Evolutionary conservation across 2,329 filamentous ascomycete genomes (phyloP).

Genomic region (Neoarthrinium moseri): DNA sequence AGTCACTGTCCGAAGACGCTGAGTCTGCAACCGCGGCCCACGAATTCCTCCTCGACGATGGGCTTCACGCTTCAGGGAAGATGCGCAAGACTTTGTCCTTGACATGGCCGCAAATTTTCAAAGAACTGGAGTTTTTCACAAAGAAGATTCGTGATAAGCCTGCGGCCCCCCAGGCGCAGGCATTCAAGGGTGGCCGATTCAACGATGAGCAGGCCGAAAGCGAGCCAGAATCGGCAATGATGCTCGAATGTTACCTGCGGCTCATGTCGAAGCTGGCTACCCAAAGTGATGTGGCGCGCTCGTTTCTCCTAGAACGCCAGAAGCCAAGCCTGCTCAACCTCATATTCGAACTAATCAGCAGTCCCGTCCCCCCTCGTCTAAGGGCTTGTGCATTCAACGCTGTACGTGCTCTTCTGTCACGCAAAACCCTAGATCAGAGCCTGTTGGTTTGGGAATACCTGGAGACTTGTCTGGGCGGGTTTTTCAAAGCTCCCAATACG

Average conservation of each 20-base stretch:
- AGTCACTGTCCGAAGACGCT: slow-evolving; percentile 79
- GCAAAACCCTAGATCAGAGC: slow-evolving; percentile 67
- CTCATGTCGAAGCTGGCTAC: slow-evolving; percentile 79
- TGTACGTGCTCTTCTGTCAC: slow-evolving; percentile 70
- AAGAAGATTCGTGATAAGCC: slow-evolving; percentile 75
- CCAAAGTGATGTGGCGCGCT: slow-evolving; percentile 70
- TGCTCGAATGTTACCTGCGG: slow-evolving; percentile 91
- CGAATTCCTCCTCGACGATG: slow-evolving; percentile 85
- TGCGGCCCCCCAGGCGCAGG: slow-evolving; percentile 48
- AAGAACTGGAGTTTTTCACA: slow-evolving; percentile 83
- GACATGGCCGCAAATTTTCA: slow-evolving; percentile 91
- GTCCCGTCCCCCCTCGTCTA: slow-evolving; percentile 72
- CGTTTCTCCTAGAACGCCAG: slow-evolving; percentile 68
- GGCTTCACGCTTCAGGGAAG: slow-evolving; percentile 70
- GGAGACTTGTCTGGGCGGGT: slow-evolving; percentile 75
- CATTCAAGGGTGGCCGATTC: slow-evolving; percentile 60
- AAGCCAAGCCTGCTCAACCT: slow-evolving; percentile 69
- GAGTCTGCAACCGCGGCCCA: slow-evolving; percentile 84
- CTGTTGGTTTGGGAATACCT: slow-evolving; percentile 77
- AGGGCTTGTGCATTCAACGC: slow-evolving; percentile 82
- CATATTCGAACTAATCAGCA: slow-evolving; percentile 76
- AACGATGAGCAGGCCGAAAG: slow-evolving; percentile 68
- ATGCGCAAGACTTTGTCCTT: slow-evolving; percentile 81
- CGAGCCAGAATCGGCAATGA: slow-evolving; percentile 91
- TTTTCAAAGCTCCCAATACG: slow-evolving; percentile 34